Evolutionary conservation across 2,329 filamentous ascomycete genomes (phyloP), one percentile per base, ranked within the genome.

Genomic region (Triangularia verruculosa): DNA sequence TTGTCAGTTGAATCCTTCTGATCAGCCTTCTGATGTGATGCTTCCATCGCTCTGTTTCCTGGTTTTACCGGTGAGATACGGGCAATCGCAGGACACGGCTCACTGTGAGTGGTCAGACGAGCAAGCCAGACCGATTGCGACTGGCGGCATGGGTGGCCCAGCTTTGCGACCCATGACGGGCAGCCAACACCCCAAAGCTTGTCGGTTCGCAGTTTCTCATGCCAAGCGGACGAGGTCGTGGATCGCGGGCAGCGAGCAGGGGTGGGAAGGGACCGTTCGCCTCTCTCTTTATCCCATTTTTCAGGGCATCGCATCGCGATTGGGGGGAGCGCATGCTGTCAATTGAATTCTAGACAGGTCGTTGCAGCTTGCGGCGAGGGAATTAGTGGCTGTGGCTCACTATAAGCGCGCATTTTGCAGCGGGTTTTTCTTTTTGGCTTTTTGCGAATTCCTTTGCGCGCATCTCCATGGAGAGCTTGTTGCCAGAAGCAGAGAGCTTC

Each of bases 131-230:
- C 39, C n/a, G 39, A 47, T 54, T 65, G 62, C 58, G 57, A 62
- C 61, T 51, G 28, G 47, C 53, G 59, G 51, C 66, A 67, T 66
- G 66, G 64, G 64, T 57, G 20, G 61, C 61, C 51, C 64, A 64
- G 62, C 59, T 64, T 43, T 61, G 57, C 39, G 67, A 53, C 65
- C 61, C 67, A 67, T 67, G 68, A 67, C 66, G 58, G 63, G 69
- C 64, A 47, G 51, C 52, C 61, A 57, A 64, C 53, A 52, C 27
- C 22, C 39, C 61, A 67, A 67, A 69, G 69, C 67, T 68, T 68
- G 66, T 69, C 61, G 39, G 56, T 68, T 63, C 52, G 57, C 64
- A 63, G 59, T 66, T 68, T 59, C 52, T 59, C 25, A 57, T 57
- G 27, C 65, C 65, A 67, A 67, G 65, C 20, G 47, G n/a, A 25